Evolutionary conservation across 2,329 filamentous ascomycete species (phyloP), one percentile per base, ranked within the genome.

Genomic region (Thelonectria discophora): DNA sequence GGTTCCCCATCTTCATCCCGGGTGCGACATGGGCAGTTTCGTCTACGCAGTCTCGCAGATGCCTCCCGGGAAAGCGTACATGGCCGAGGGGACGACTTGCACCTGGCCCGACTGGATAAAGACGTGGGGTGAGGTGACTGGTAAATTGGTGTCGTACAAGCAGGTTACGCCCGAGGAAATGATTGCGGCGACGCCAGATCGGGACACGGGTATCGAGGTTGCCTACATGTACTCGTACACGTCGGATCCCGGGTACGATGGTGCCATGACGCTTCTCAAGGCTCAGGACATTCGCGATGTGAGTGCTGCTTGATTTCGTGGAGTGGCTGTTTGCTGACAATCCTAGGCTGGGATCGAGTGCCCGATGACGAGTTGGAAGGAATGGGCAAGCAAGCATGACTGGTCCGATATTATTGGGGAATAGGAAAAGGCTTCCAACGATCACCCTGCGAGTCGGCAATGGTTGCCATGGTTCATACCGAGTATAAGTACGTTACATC

Each of bases 31-130:
- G 69, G 82, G 82, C 0, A 79, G 74, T 65, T 82, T 84, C 51
- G 76, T 78, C 13, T 82, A 82, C 51, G 82, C 80, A 11, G 80
- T 84, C 1, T 77, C 76, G 47, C 78, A 83, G 62, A 82, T 84
- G 80, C 78, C 80, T 0, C 77, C 82, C 0, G 81, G 81, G 1
- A 80, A 80, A 48, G 70, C 73, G 1, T 84, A 84, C 66, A 82
- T 85, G 77, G 82, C 81, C 0, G 80, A 74, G 30, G 81, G 81
- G 2, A 77, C 79, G 3, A 76, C 71, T 4, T 80, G 79, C 67
- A 82, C 74, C 30, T 84, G 81, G 80, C 63, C 75, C 4, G 80
- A 84, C 8, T 84, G 76, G 65, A 77, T 81, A 9, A 65, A 73
- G 17, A 70, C 77, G 0, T 84, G 81, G 81, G 74, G 75, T 13